A percentile compares a stretch with the other conserved stretches of the same genome.
These are phyloP conservation scores for Harringtonia lauricola DNA, from an alignment of 2,329 filamentous ascomycete species.

Conservation along the genomic window DNA sequence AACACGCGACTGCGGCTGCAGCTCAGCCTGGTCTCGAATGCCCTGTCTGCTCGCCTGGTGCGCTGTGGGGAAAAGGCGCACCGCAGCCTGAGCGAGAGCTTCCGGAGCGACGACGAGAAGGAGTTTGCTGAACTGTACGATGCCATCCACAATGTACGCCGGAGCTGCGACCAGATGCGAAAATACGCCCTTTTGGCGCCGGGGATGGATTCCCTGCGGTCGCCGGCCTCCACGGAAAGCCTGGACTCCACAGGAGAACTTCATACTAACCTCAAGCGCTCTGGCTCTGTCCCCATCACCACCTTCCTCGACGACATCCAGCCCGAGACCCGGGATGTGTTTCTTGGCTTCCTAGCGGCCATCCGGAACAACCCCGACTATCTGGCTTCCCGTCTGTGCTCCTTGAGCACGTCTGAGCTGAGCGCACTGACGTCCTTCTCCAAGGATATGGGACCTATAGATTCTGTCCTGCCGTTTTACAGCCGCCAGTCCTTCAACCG, in stretches of 20 bases:
- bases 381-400: constrained; percentile 69
- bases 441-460: constrained; percentile 67
- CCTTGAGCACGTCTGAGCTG: constrained; percentile 65
- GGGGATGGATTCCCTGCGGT: constrained; percentile 54
- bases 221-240: constrained; percentile 35
- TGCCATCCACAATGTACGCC: constrained; percentile 68
- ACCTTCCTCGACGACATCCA: constrained; percentile 67
- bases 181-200: constrained; percentile 62
- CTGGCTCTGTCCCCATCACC: constrained; percentile 30
- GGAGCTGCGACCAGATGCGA: constrained; percentile 62
- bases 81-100: constrained; percentile 65
- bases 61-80: constrained; percentile 66
- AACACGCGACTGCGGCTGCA: constrained; percentile 65
- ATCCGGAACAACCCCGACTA: constrained; percentile 83
- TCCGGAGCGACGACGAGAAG: constrained; percentile 69
- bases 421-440: constrained; percentile 68
- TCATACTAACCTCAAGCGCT: constrained; percentile 19
- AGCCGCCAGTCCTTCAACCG: constrained; percentile 33
- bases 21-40: constrained; percentile 62
- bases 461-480: constrained; percentile 70
- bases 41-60: constrained; percentile 62
- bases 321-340: constrained; percentile 58
- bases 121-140: constrained; percentile 64
- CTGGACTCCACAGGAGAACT: constrained; percentile 34
- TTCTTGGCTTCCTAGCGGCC: constrained; percentile 70